Conservation (phyloP, 257 asterid species). For the Solanum bulbocastanum region DNA sequence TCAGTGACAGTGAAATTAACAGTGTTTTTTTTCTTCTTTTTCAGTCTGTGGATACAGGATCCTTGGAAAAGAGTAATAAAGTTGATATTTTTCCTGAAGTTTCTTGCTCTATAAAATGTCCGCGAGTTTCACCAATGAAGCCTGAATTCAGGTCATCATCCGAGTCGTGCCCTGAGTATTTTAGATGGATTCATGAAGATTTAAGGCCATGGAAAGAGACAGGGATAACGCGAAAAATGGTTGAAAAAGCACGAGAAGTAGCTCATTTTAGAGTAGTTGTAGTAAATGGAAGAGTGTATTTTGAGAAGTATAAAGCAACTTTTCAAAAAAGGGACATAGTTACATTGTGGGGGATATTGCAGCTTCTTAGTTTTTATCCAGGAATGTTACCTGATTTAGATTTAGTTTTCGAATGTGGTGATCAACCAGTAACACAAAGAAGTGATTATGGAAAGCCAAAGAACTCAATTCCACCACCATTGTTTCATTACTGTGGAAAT, state of each 20-base stretch:
- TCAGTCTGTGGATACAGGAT: conserved; percentile 37
- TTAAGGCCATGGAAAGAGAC: conserved; percentile 55
- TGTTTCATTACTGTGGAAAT: conserved; percentile 69
- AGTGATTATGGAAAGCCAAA: conserved; percentile 3
- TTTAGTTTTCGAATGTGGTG: conserved; percentile 54
- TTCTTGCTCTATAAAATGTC: conserved; percentile 46
- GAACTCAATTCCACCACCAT: conserved; percentile 41
- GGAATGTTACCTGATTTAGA: conserved; percentile 61
- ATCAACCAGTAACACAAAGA: conserved; percentile 44
- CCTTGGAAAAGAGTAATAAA: conserved; percentile 8
- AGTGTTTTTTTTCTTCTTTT: neutral
- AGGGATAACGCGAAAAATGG: conserved; percentile 51
- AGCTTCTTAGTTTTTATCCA: conserved; percentile 72
- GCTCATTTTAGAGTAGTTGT: conserved; percentile 51
- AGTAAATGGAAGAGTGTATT: conserved; percentile 46
- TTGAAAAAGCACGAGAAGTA: conserved; percentile 29
- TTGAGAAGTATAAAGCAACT: conserved; percentile 32
- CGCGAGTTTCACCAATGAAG: conserved; percentile 12
- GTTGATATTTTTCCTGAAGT: conserved; percentile 16
- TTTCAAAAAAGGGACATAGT: conserved; percentile 76
- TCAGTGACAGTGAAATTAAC: neutral
- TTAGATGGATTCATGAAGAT: conserved; percentile 85
- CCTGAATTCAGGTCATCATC: neutral
- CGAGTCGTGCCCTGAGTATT: conserved; percentile 56
- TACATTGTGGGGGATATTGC: conserved; percentile 82